Percentiles rank a stretch among this genome's conserved stretches.
Conservation (phyloP, 179 eudicot species). For the Silene vulgaris region DNA sequence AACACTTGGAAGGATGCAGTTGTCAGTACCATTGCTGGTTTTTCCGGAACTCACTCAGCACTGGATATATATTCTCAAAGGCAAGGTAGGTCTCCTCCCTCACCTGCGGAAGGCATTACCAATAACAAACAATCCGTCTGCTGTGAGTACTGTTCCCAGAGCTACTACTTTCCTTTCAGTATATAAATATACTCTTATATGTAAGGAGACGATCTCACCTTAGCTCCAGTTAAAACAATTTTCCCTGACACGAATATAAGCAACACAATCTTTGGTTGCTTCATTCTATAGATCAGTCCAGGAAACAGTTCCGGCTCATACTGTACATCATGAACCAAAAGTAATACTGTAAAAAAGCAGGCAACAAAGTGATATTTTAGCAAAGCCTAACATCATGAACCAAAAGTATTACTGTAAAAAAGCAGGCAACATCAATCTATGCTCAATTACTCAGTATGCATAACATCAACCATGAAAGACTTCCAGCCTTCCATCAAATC, state of each 20-base stretch:
- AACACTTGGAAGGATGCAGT: slow-evolving; percentile 1
- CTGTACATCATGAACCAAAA: slow-evolving; percentile 8
- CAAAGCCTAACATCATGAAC: not conserved
- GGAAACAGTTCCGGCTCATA: slow-evolving; percentile 95
- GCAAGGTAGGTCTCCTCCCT: slow-evolving; percentile 84
- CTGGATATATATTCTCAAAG: slow-evolving; percentile 85
- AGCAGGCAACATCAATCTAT: too few relatives aligned
- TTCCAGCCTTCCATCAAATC: not conserved
- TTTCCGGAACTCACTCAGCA: slow-evolving; percentile 72
- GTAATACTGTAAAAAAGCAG: not conserved
- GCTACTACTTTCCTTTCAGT: not conserved
- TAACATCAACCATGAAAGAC: not conserved
- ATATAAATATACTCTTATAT: not conserved
- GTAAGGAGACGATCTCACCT: slow-evolving; percentile 18
- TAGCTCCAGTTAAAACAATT: slow-evolving; percentile 69
- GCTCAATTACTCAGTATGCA: not conserved
- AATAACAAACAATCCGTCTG: not conserved
- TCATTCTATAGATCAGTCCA: slow-evolving; percentile 87
- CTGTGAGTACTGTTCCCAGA: too few relatives aligned
- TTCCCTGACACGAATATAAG: slow-evolving; percentile 66
- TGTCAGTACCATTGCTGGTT: slow-evolving; percentile 21
- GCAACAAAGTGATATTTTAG: too few relatives aligned
- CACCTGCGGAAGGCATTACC: slow-evolving; percentile 37
- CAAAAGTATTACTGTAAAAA: not conserved
- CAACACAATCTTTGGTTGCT: slow-evolving; percentile 55